A percentile compares a stretch with the other conserved stretches of the same genome.
These are phyloP conservation scores for Pleurotus cornucopiae DNA, from an alignment of 768 basidiomycete genomes.

Conservation along the genomic window DNA sequence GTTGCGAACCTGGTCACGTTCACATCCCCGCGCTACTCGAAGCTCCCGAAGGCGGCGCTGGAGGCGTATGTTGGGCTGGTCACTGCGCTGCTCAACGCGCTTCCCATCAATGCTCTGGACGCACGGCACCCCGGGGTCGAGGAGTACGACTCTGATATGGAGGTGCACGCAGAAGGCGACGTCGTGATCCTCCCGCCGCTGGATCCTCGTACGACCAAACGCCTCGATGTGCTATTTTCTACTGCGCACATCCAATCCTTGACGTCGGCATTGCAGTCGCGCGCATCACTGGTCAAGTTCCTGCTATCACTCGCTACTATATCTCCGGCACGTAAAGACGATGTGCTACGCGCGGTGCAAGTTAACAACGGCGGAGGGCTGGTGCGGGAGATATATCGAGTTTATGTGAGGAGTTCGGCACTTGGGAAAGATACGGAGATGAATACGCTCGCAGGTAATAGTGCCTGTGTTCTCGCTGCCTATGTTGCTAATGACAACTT, in stretches of 20 bases:
- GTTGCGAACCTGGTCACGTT: slow-evolving; percentile 71
- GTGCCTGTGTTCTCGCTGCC: not conserved
- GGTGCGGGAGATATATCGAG: slow-evolving; percentile 72
- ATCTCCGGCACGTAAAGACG: slow-evolving; percentile 58
- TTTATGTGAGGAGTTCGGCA: slow-evolving; percentile 54
- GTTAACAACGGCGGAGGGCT: slow-evolving; percentile 51
- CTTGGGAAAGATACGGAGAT: slow-evolving; percentile 55
- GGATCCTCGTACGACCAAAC: slow-evolving; percentile 58
- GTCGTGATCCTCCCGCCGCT: slow-evolving; percentile 35
- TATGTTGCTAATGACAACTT: slow-evolving; percentile 3
- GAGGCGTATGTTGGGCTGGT: slow-evolving; percentile 52
- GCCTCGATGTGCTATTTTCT: slow-evolving; percentile 54
- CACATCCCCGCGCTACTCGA: slow-evolving; percentile 54
- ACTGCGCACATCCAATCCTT: slow-evolving; percentile 51
- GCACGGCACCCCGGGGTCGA: slow-evolving; percentile 26
- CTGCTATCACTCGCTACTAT: slow-evolving; percentile 52
- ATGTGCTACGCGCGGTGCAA: slow-evolving; percentile 51
- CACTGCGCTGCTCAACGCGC: slow-evolving; percentile 41
- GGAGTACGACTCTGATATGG: slow-evolving; percentile 39
- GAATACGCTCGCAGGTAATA: slow-evolving; percentile 20
- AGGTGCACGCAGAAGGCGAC: slow-evolving; percentile 29
- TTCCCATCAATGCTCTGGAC: slow-evolving; percentile 54
- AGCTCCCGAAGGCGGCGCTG: slow-evolving; percentile 40
- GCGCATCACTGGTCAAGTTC: slow-evolving; percentile 50
- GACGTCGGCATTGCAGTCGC: slow-evolving; percentile 39